phyloP scores from a whole-genome alignment of 495 filamentous ascomycete genomes.

The Aspergillus avenaceus region DNA sequence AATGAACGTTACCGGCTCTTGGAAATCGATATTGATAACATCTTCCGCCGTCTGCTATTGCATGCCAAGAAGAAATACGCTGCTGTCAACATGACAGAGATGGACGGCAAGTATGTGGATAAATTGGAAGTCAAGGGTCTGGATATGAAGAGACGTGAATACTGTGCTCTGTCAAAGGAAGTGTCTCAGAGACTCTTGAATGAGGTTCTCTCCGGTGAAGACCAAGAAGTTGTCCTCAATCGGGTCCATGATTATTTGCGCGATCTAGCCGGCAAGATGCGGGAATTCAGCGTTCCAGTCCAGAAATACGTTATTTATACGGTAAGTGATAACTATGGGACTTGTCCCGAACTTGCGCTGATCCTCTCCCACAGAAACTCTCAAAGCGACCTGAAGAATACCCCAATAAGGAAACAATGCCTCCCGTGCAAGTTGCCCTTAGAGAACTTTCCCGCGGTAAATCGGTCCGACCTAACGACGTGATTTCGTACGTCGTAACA shows the following conservation, averaged over 20 bases:
- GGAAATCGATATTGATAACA: constrained; percentile 97
- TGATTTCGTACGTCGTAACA: constrained; percentile 93
- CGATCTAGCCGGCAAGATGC: constrained; percentile 77
- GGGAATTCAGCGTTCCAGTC: constrained; percentile 63
- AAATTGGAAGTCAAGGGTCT: constrained; percentile 98
- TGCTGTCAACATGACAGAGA: constrained; percentile 86
- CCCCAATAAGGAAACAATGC: constrained; percentile 88
- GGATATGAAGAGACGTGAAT: constrained; percentile 96
- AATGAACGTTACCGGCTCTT: constrained; percentile 87
- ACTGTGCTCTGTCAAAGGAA: constrained; percentile 90
- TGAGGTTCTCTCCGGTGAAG: constrained; percentile 90
- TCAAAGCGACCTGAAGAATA: constrained; percentile 92
- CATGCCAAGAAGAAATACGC: constrained; percentile 99
- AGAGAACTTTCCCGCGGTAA: constrained; percentile 84
- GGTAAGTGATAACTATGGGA: constrained; percentile 28
- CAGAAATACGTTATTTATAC: constrained; percentile 96
- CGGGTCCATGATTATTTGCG: constrained; percentile 91
- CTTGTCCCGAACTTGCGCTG: neutral
- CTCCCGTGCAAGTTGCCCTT: constrained; percentile 93
- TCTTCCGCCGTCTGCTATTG: constrained; percentile 87
- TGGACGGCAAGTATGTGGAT: constrained; percentile 84
- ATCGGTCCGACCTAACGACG: constrained; percentile 82
- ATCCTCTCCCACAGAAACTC: constrained; percentile 57
- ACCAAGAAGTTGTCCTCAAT: constrained; percentile 80
- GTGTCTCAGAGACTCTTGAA: constrained; percentile 78